phyloP scores from a whole-genome alignment of 176 grass and related monocot genomes.

The Oryza meyeriana region DNA sequence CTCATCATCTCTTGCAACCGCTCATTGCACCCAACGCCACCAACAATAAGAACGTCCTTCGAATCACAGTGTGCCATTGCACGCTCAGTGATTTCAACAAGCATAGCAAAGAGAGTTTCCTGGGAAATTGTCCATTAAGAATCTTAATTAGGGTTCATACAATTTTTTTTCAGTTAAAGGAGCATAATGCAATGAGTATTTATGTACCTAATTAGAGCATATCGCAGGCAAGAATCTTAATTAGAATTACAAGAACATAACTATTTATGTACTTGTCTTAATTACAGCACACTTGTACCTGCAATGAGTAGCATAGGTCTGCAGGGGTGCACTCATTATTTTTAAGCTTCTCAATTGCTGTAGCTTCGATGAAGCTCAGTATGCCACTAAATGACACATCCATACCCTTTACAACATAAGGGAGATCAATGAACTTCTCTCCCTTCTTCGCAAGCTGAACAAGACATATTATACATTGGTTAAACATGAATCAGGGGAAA shows the following conservation, averaged over 20 bases:
- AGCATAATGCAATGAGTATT: not conserved
- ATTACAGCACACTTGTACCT: slow-evolving; percentile 46
- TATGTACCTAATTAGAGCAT: not conserved
- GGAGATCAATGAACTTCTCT: slow-evolving; percentile 92
- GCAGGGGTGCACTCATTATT: slow-evolving; percentile 91
- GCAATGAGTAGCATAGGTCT: slow-evolving; percentile 93
- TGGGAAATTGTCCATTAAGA: slow-evolving; percentile 28
- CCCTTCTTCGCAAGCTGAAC: slow-evolving; percentile 95
- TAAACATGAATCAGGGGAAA: not conserved
- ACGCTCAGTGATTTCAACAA: slow-evolving; percentile 96
- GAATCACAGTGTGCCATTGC: slow-evolving; percentile 95
- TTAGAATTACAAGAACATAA: not conserved
- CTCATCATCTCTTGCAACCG: slow-evolving; percentile 92
- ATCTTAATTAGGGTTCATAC: not conserved
- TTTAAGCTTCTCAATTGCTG: slow-evolving; percentile 87
- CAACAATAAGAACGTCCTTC: slow-evolving; percentile 91
- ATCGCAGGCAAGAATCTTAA: not conserved
- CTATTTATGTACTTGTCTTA: not conserved
- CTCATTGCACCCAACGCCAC: slow-evolving; percentile 87
- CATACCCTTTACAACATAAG: slow-evolving; percentile 97
- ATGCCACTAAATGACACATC: slow-evolving; percentile 99
- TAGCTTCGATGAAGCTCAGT: slow-evolving; percentile 93
- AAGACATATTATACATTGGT: slow-evolving; percentile 19
- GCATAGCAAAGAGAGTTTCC: slow-evolving; percentile 97
- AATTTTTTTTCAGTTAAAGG: not conserved